Base-by-base conservation (phyloP, 2,329 filamentous ascomycete species). In the Sporothrix humicola region DNA sequence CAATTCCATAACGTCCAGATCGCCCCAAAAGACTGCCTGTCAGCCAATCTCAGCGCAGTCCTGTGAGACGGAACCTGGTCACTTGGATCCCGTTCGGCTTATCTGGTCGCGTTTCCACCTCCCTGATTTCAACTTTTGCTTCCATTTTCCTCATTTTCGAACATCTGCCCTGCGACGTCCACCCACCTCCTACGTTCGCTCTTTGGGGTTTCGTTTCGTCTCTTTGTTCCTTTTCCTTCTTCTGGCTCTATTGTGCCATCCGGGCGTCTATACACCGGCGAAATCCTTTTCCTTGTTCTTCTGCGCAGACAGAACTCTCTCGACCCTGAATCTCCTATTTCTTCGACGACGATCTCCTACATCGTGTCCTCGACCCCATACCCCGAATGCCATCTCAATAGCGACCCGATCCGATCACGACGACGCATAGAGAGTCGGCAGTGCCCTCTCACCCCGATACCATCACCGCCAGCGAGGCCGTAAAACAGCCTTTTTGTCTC, bases 91-190 rank as follows among this genome's bases (percentile, higher is more conserved):
- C 56, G 15, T 65, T 20, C 44, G 58, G 56, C 72, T 73, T 68
- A 52, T 72, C 63, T 56, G 44, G 48, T 56, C 74, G 61, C 68
- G 59, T 73, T 71, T 50, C 54, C 56, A 31, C 46, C 37, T 61
- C 65, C 63, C 71, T 65, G 37, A 31, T 50, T 52, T 42, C 48
- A 63, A 20, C 42, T 31, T 71, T 69, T 71, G 48, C 58, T 23
- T 17, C 59, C 63, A n/a, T 54, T 63, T 63, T 72, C 46, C 31
- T 69, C 31, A 54, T 37, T 17, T 44, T 65, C 46, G 42, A 61
- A 20, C 58, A 9, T 77, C 13, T 15, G 31, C 46, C 70, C 50
- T 44, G 46, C 31, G 26, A 54, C 68, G 48, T 20, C 48, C 59
- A 54, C 26, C 48, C 9, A 23, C 7, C 23, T 48, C 46, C 31